phyloP scores from a whole-genome alignment of 2,329 filamentous ascomycete species.

The Mollisiaceae sp. region DNA sequence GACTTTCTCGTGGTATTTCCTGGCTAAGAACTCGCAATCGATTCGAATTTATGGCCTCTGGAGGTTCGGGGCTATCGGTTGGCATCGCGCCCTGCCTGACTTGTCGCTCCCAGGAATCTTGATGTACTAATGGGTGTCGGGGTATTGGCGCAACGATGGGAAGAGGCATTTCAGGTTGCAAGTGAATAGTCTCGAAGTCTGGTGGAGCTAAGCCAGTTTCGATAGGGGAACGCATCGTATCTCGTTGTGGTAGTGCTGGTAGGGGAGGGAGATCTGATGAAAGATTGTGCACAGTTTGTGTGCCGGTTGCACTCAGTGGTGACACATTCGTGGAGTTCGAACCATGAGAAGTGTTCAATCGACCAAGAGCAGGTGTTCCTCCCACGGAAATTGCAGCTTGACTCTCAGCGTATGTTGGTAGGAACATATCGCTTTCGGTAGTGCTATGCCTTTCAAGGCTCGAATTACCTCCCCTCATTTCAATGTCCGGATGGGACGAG shows the following conservation, averaged over 20 bases:
- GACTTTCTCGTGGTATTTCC: conserved; percentile 25
- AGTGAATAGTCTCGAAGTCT: conserved; percentile 8
- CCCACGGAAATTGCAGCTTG: conserved; percentile 3
- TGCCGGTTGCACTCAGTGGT: conserved; percentile 8
- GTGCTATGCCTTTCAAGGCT: conserved; percentile 23
- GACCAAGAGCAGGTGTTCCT: neutral
- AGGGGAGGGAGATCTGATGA: conserved; percentile 17
- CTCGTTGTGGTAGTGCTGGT: conserved; percentile 17
- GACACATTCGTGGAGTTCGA: conserved; percentile 3
- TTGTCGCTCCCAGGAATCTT: conserved; percentile 27
- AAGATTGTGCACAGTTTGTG: neutral
- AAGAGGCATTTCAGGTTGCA: conserved; percentile 11
- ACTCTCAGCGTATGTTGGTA: conserved; percentile 19
- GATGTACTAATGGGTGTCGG: conserved; percentile 22
- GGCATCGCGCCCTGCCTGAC: conserved; percentile 19
- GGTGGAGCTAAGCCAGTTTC: conserved; percentile 18
- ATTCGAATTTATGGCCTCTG: conserved; percentile 10
- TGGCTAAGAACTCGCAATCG: conserved; percentile 15
- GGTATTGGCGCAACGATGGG: conserved; percentile 26
- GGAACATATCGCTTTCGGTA: conserved; percentile 19
- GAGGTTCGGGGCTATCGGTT: conserved; percentile 18
- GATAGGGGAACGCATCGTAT: conserved; percentile 37
- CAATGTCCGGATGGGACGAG: conserved; percentile 5
- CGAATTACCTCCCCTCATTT: conserved; percentile 24
- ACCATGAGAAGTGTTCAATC: conserved; percentile 3